Conservation (phyloP, 2,329 filamentous ascomycete species). For the Diaporthe ilicicola region DNA sequence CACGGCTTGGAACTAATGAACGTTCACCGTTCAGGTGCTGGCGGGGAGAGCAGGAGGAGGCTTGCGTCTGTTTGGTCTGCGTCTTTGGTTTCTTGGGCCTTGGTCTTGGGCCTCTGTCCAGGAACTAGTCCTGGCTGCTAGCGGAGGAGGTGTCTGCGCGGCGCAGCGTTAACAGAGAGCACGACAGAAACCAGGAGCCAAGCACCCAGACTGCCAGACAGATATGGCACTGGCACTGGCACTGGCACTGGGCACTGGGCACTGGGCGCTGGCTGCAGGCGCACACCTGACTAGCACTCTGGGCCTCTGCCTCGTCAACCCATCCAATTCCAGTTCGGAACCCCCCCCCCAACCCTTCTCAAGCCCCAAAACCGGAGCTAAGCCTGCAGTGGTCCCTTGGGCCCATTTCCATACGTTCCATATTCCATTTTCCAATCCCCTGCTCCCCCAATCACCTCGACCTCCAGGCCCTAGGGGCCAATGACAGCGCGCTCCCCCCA, state of each 20-base stretch:
- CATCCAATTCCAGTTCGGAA: neutral
- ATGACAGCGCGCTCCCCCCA: constrained; percentile 36
- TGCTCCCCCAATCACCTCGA: constrained; percentile 10
- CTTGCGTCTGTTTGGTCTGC: constrained; percentile 1
- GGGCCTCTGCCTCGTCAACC: neutral
- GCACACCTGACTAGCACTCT: constrained; percentile 2
- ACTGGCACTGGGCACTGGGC: neutral
- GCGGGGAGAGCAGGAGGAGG: constrained; percentile 5
- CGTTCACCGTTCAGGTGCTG: constrained; percentile 4
- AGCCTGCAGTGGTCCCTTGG: neutral
- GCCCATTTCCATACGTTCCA: neutral
- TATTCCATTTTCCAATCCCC: neutral
- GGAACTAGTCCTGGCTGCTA: neutral
- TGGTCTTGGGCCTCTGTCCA: neutral
- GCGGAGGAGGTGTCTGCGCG: neutral
- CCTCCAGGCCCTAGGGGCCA: constrained; percentile 32
- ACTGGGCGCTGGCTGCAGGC: neutral
- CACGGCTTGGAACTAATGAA: neutral
- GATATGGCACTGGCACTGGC: neutral
- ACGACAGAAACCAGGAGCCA: constrained; percentile 8
- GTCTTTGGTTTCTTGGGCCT: neutral
- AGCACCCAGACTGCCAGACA: too few species aligned
- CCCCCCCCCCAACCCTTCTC: neutral
- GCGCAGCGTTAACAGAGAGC: neutral
- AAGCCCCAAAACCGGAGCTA: constrained; percentile 5